phyloP scores from a whole-genome alignment of 2,329 filamentous ascomycete species.

The Pleurostoma richardsiae region DNA sequence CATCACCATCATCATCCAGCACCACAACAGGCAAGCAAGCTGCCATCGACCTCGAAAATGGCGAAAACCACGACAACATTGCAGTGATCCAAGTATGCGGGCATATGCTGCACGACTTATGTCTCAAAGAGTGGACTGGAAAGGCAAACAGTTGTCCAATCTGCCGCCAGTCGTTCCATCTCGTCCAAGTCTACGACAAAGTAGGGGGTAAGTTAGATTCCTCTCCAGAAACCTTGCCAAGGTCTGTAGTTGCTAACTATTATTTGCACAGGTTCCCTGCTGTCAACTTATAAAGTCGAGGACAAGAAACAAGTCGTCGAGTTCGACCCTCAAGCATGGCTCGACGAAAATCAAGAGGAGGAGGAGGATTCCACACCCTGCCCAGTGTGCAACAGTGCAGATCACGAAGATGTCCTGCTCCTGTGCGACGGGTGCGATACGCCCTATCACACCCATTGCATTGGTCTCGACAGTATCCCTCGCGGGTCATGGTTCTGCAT shows the following conservation, averaged over 20 bases:
- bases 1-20: constrained; percentile 7
- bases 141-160: constrained; percentile 98
- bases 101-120: constrained; percentile 88
- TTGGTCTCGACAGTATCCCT: constrained; percentile 74
- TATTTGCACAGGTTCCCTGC: constrained; percentile 39
- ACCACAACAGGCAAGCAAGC: constrained; percentile 15
- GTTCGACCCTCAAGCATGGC: constrained; percentile 71
- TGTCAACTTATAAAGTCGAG: constrained; percentile 62
- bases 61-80: constrained; percentile 36
- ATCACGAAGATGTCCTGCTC: constrained; percentile 79
- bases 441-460: constrained; percentile 86
- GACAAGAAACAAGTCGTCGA: constrained; percentile 88
- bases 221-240: constrained; percentile 4
- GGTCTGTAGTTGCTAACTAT: constrained; percentile 13
- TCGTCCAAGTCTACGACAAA: constrained; percentile 76
- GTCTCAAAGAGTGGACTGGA: constrained; percentile 90
- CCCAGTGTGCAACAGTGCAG: constrained; percentile 74
- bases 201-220: constrained; percentile 63
- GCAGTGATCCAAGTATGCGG: constrained; percentile 71
- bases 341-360: constrained; percentile 69
- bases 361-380: constrained; percentile 68
- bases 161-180: constrained; percentile 86
- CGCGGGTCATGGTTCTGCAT: constrained; percentile 86
- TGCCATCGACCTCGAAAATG: constrained; percentile 7
- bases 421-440: constrained; percentile 90